Percentiles rank a stretch among this genome's conserved stretches.
Evolutionary conservation across 1,284 basidiomycete genomes (phyloP).

Genomic region (Sanghuangporus baumii): DNA sequence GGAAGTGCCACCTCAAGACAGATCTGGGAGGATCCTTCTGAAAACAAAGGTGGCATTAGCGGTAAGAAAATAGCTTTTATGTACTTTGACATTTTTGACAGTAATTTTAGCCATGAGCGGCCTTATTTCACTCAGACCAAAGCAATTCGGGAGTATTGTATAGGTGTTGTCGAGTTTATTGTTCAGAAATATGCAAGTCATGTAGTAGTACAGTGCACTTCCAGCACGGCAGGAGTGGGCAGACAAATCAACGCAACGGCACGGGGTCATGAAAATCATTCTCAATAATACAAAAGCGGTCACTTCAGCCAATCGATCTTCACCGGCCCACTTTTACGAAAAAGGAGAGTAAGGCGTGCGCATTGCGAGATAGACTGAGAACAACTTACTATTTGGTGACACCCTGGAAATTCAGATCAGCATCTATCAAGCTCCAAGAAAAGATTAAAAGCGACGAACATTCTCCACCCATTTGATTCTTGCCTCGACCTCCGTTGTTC

Average conservation of each 20-base stretch:
- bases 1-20: not conserved
- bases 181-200: too few relatives aligned
- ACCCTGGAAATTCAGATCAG: conserved; percentile 34
- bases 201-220: too few relatives aligned
- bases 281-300: not conserved
- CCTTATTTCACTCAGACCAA: not conserved
- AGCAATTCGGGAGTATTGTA: too few relatives aligned
- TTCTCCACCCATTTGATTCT: conserved; percentile 76
- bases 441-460: conserved; percentile 33
- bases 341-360: not conserved
- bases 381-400: conserved; percentile 53
- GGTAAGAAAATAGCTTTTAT: not conserved
- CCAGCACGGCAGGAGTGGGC: too few relatives aligned
- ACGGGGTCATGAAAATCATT: too few relatives aligned
- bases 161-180: too few relatives aligned
- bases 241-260: too few relatives aligned
- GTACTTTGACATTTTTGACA: not conserved
- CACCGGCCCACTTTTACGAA: not conserved
- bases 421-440: not conserved
- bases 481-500: conserved; percentile 70
- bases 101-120: not conserved
- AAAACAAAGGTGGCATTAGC: not conserved
- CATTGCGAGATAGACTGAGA: not conserved
- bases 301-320: not conserved
- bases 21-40: not conserved